Base-by-base conservation (phyloP, 805 yeast genomes). In the Metschnikowia koreensis region DNA sequence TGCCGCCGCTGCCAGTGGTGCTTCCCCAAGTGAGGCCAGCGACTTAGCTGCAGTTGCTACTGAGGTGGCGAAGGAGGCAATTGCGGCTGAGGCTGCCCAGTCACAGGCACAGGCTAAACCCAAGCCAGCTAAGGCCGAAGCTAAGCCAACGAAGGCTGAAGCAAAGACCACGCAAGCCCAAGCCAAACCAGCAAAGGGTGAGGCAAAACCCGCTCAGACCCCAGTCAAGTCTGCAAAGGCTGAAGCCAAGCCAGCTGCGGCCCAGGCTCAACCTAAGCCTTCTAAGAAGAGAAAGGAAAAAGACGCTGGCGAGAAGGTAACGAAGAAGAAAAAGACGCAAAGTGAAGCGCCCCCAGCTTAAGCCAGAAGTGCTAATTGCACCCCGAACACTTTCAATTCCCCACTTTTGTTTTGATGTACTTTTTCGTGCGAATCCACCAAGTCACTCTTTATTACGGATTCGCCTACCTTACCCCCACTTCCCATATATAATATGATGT, bases 261-360 rank as follows among this genome's bases (percentile, higher is more conserved):
- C 22, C 22, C 22, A 22, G 22, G 22, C 22, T 4, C 22, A 22
- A 31, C 33, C 41, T 41, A 58, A 58, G 55, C 47, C 56, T 45
- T 47, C 56, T 11, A 59, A 58, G 45, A 59, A 59, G 56, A 58
- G 52, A 43, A 56, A 57, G 50, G 60, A 57, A 46, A 51, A 45
- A 46, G 60, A 56, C 42, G 31, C 52, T 28, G 53, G 47, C 37
- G 57, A 55, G 50, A 53, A 55, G 47, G 44, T 39, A 47, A 17
- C 47, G 34, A 57, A 59, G 53, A 59, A 58, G 48, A 58, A 58
- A 50, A 59, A 56, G 53, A 31, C 34, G 13, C 34, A 31, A 12
- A 55, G 44, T 53, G 61, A 56, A 22, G 22, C 22, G 36, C 52
- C 48, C 38, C 36, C 27, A 12, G 41, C 46, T 28, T 44, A 26